Evolutionary conservation across 106 monocot species (phyloP), one percentile per base, ranked within the genome.

Genomic region (Dioscorea dumetorum): DNA sequence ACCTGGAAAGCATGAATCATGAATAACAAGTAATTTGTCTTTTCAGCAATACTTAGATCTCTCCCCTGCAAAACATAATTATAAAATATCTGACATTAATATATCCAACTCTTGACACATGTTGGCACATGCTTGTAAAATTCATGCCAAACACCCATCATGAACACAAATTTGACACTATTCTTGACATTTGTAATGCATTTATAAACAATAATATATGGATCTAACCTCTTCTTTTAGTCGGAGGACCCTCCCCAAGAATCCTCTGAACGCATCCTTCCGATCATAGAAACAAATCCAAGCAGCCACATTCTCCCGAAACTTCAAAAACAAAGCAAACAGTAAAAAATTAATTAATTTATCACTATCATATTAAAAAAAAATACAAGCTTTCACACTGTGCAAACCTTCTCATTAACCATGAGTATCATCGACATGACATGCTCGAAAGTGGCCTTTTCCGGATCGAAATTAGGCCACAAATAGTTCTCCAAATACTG

Each of bases 1-100:
- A 95, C 94, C 91, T 99, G 97, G 76, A 99, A 92, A 50, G 88
- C 85, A 75, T 97, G 91, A 53, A 97, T 97, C 95, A 97, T 82
- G 79, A 91, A 97, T 50, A 99, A 80, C 70, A 92, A 72, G 73
- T 99, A 93, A 67, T 93, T 99, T 68, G 93, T 99, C 83, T 99
- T 99, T 76, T 93, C 93, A 19, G 85, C 85, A 50, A 85, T 90
- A 34, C 67, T 85, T 58, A 90, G 76, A 22, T 48, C 33, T 73
- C 90, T 87, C 79, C 79, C 93, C 93, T 99, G 60, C 28, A 76
- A 74, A 28, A 28, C 8, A 35, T 19, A 57, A 12, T 17, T 53
- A 60, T 57, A 8, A 15, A 76, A 8, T 28, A 70, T 34, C 24
- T 53, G 61, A 23, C 49, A 41, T 6, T 41, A 28, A 41, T 41